phyloP scores from a whole-genome alignment of 257 asterid genomes.

The Salvia splendens region DNA sequence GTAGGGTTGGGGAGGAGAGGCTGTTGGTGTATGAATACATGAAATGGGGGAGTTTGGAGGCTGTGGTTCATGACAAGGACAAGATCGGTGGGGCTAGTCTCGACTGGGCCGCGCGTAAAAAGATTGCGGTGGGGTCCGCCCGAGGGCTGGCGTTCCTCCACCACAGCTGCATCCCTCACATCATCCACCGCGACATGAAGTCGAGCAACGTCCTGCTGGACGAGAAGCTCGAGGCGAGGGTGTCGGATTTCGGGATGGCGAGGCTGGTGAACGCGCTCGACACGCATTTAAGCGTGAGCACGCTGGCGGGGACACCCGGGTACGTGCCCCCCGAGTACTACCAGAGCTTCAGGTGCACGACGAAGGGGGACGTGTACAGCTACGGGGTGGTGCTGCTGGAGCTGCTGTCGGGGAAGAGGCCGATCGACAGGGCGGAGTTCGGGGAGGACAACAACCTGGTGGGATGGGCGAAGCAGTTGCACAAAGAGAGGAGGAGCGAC shows the following conservation, averaged over 20 bases:
- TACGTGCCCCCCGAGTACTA: constrained; percentile 97
- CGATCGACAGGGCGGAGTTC: constrained; percentile 70
- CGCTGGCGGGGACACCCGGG: constrained; percentile 94
- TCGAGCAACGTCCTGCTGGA: constrained; percentile 92
- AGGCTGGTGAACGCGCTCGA: constrained; percentile 82
- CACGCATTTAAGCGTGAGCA: constrained; percentile 89
- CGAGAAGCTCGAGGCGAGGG: constrained; percentile 78
- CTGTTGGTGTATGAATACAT: constrained; percentile 88
- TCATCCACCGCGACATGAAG: constrained; percentile 96
- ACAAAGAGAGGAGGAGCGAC: constrained; percentile 52
- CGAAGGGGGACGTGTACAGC: constrained; percentile 93
- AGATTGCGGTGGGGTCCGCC: constrained; percentile 84
- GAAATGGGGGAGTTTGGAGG: constrained; percentile 90
- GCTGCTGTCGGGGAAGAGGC: constrained; percentile 85
- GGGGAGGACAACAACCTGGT: constrained; percentile 94
- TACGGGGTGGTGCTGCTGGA: constrained; percentile 91
- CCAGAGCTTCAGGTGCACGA: constrained; percentile 93
- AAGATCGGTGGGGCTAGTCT: constrained; percentile 35
- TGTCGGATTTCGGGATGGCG: constrained; percentile 98
- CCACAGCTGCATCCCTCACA: constrained; percentile 96
- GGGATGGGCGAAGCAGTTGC: constrained; percentile 93
- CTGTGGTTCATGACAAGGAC: constrained; percentile 64
- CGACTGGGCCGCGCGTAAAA: constrained; percentile 75
- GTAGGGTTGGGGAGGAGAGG: constrained; percentile 88
- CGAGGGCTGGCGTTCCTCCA: constrained; percentile 93